These are phyloP conservation scores for Flammula alnicola DNA, from an alignment of 1,284 basidiomycete genomes.

Conservation along the genomic window DNA sequence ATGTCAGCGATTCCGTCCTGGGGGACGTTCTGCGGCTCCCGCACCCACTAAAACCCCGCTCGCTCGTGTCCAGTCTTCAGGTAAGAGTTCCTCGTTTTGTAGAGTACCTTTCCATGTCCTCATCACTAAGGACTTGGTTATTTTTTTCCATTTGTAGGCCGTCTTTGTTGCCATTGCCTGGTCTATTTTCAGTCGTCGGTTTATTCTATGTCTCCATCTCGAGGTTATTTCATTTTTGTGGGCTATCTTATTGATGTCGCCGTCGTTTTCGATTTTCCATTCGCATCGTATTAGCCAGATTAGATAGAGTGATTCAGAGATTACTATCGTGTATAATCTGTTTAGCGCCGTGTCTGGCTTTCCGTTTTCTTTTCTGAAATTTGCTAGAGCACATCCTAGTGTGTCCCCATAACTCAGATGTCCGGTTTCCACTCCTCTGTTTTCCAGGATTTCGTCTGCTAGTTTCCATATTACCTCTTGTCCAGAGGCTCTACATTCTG, in stretches of 20 bases:
- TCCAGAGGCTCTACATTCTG: no score
- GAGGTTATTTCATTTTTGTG: constrained; percentile 6
- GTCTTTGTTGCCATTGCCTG: no score
- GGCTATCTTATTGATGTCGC: background rate
- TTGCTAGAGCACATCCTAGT: constrained; percentile 8
- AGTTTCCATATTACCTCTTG: constrained; percentile 14
- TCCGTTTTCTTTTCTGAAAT: background rate
- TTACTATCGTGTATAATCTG: constrained; percentile 14
- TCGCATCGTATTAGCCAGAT: constrained; percentile 20
- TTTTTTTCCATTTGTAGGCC: no score
- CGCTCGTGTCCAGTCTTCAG: no score
- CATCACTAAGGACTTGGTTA: no score
- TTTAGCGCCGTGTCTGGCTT: background rate
- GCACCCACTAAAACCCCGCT: no score
- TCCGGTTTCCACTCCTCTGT: background rate
- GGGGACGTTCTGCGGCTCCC: no score
- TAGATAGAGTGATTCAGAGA: constrained; percentile 13
- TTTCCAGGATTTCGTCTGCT: constrained; percentile 1
- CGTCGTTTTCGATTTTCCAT: constrained; percentile 13
- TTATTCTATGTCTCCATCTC: no score
- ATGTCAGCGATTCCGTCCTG: no score
- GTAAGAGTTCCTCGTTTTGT: no score
- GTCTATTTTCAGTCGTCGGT: no score
- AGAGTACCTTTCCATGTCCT: no score
- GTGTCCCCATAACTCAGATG: constrained; percentile 1